These are phyloP conservation scores for Leucaena leucocephala DNA, from an alignment of 306 rosid species.

Conservation along the genomic window DNA sequence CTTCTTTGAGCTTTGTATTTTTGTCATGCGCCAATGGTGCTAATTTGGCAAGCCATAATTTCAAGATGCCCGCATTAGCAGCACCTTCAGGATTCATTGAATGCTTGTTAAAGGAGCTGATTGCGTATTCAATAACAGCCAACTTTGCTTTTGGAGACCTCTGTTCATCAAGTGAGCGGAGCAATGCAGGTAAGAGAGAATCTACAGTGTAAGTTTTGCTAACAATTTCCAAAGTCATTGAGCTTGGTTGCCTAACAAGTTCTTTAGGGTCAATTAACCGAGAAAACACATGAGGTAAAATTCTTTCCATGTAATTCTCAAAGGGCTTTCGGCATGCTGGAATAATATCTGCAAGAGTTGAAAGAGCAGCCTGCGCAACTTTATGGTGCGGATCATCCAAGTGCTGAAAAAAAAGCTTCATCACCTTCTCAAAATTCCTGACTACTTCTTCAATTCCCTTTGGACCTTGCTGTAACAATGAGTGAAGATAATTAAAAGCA, in stretches of 20 bases:
- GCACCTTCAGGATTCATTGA: constrained; percentile 84
- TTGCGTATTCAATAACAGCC: constrained; percentile 94
- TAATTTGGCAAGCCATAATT: constrained; percentile 94
- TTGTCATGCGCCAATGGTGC: constrained; percentile 89
- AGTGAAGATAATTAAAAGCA: constrained; percentile 88
- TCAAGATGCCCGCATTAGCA: constrained; percentile 85
- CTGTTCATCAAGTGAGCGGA: constrained; percentile 97
- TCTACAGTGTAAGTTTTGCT: constrained; percentile 82
- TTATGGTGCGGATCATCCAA: constrained; percentile 99
- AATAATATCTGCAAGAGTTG: constrained; percentile 91
- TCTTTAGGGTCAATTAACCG: constrained; percentile 98
- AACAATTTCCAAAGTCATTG: constrained; percentile 87
- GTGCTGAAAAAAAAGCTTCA: constrained; percentile 98
- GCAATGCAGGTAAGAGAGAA: constrained; percentile 95
- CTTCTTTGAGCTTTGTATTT: constrained; percentile 90
- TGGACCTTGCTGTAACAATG: constrained; percentile 94
- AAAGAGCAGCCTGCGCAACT: constrained; percentile 99
- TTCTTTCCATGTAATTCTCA: constrained; percentile 97
- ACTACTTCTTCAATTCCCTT: constrained; percentile 89
- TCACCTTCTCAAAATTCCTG: constrained; percentile 96
- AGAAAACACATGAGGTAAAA: constrained; percentile 94
- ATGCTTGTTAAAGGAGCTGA: constrained; percentile 88
- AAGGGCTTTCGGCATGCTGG: constrained; percentile 94
- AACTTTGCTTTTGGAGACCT: constrained; percentile 98
- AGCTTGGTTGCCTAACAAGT: constrained; percentile 88